Conservation (phyloP, 148 eudicot genomes). For the Rheum nobile region DNA sequence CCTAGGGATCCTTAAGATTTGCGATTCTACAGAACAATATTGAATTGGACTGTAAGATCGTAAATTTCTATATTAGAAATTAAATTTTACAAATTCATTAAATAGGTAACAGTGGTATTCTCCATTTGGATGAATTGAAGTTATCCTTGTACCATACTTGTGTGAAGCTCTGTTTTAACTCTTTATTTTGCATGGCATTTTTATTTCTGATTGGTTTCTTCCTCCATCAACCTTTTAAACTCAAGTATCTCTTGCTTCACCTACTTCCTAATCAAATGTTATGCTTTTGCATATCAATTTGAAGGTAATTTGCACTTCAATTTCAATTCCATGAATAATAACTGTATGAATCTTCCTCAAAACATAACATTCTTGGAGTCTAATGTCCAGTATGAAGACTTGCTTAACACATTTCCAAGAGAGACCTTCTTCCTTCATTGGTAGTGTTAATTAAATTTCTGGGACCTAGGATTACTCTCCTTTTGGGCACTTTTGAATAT, state of each 20-base stretch:
- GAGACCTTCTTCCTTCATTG: neutral
- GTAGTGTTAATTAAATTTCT: neutral
- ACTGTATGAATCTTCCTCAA: neutral
- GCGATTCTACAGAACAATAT: no score
- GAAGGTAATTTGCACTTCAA: neutral
- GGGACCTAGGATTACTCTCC: neutral
- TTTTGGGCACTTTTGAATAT: no score
- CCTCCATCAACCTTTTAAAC: neutral
- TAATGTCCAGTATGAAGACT: neutral
- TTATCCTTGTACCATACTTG: neutral
- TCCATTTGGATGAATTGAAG: neutral
- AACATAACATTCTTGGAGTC: neutral
- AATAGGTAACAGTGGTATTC: neutral
- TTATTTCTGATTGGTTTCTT: neutral
- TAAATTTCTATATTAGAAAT: no score
- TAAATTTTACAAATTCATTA: no score
- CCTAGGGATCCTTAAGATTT: no score
- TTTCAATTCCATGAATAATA: neutral
- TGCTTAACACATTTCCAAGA: neutral
- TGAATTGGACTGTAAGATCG: no score
- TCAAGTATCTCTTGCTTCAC: neutral
- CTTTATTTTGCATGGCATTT: no score
- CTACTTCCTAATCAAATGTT: neutral
- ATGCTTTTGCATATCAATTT: neutral
- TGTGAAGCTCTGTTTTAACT: neutral